A percentile compares a stretch with the other conserved stretches of the same genome.
These are phyloP conservation scores for Botryotinia convoluta DNA, from an alignment of 2,329 filamentous ascomycete genomes.

Conservation along the genomic window DNA sequence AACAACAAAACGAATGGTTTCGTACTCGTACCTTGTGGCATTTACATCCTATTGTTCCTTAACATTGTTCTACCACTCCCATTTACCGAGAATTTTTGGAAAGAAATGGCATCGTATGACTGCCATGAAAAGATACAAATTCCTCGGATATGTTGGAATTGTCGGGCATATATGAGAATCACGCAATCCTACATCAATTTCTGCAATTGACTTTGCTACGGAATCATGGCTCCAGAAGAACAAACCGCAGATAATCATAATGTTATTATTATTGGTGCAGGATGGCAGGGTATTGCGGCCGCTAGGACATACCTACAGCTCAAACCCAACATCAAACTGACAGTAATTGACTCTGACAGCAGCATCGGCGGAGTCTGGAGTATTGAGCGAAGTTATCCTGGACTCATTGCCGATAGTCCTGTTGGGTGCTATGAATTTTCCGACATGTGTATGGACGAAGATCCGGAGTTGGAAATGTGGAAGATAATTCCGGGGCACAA, in stretches of 20 bases:
- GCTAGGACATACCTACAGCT: constrained; percentile 59
- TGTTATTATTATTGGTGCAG: constrained; percentile 34
- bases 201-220: not conserved
- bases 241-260: not conserved
- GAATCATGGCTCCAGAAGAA: not conserved
- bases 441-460: constrained; percentile 55
- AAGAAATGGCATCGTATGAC: not conserved
- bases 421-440: constrained; percentile 69
- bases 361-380: constrained; percentile 69
- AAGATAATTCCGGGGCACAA: constrained; percentile 17
- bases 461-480: constrained; percentile 18
- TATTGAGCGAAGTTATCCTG: constrained; percentile 61
- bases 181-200: not conserved
- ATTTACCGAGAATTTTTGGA: not conserved
- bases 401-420: constrained; percentile 70
- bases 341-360: constrained; percentile 56
- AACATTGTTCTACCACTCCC: not conserved
- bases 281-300: constrained; percentile 55
- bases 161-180: not conserved
- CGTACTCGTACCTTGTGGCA: not conserved
- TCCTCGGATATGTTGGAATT: not conserved
- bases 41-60: constrained; percentile 9
- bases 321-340: constrained; percentile 53
- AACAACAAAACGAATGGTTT: not conserved
- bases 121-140: not conserved